Evolutionary conservation across 129 eudicot genomes (phyloP).

Genomic region (carrot (Daucus carota)): DNA sequence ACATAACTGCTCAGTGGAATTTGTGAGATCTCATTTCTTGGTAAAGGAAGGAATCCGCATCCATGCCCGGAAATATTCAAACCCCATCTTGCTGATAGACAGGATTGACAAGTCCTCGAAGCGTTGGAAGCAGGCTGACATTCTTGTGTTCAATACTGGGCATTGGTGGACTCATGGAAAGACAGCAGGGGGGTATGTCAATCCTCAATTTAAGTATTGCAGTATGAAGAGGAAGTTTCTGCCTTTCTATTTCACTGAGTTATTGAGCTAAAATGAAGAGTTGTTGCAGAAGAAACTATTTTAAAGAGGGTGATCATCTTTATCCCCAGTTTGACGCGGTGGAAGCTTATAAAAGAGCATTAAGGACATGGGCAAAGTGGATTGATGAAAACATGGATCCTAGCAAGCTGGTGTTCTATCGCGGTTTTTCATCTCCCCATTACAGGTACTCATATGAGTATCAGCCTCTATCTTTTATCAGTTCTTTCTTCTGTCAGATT

Average conservation of each 20-base stretch:
- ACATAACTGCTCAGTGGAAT: conserved; percentile 77
- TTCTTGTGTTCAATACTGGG: conserved; percentile 89
- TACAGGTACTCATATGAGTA: conserved; percentile 44
- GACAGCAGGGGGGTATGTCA: conserved; percentile 71
- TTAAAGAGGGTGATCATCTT: conserved; percentile 63
- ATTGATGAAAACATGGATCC: conserved; percentile 44
- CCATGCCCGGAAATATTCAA: conserved; percentile 58
- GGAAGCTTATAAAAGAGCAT: conserved; percentile 77
- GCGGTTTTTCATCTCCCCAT: conserved; percentile 90
- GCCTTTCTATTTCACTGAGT: background rate
- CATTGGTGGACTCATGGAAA: conserved; percentile 99
- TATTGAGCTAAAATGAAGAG: background rate
- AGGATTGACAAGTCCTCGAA: conserved; percentile 59
- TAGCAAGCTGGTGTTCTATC: conserved; percentile 64
- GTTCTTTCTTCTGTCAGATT: no score
- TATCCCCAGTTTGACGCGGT: conserved; percentile 73
- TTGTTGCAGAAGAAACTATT: conserved; percentile 63
- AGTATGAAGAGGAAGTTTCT: background rate
- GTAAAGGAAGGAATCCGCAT: conserved; percentile 72
- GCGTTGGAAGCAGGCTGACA: conserved; percentile 76
- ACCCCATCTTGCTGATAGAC: conserved; percentile 82
- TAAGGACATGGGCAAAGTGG: conserved; percentile 89
- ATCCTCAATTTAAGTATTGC: conserved; percentile 4
- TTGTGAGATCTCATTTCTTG: conserved; percentile 84
- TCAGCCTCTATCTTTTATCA: no score